Conservation (phyloP, 73 alveolate species). For the Breviolum minutum region DNA sequence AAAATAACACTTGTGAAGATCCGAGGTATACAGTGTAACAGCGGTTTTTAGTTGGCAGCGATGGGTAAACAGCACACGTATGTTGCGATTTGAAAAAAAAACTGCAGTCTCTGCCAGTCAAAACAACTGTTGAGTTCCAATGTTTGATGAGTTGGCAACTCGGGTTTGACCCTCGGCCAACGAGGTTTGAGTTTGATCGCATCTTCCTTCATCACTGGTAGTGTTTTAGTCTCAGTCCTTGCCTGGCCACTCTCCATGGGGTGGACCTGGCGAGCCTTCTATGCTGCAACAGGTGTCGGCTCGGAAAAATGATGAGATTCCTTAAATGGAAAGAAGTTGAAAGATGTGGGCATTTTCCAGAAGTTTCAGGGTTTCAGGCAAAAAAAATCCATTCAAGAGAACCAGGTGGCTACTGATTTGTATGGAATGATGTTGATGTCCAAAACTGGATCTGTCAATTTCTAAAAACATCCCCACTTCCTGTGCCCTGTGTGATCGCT, state of each 20-base stretch:
- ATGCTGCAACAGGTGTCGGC: slow-evolving; percentile 8
- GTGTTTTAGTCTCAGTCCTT: slow-evolving; percentile 41
- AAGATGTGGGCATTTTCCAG: neutral
- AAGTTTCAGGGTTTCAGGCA: neutral
- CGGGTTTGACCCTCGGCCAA: neutral
- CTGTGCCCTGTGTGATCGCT: too few species aligned
- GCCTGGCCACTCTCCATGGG: slow-evolving; percentile 43
- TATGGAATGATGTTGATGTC: too few species aligned
- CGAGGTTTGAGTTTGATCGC: slow-evolving; percentile 44
- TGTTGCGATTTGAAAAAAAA: too few species aligned
- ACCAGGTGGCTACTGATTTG: neutral
- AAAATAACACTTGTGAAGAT: too few species aligned
- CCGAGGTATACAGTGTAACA: too few species aligned
- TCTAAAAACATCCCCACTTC: too few species aligned
- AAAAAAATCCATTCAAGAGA: neutral
- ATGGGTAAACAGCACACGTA: too few species aligned
- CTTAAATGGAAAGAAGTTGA: neutral
- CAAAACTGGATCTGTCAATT: too few species aligned
- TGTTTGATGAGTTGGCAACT: too few species aligned
- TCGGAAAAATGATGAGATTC: neutral
- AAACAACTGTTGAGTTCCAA: too few species aligned
- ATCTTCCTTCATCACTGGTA: slow-evolving; percentile 54
- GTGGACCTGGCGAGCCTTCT: slow-evolving; percentile 36
- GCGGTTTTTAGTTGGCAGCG: too few species aligned
- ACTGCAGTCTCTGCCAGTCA: neutral